A percentile compares a stretch with the other conserved stretches of the same genome.
These are phyloP conservation scores for Angomonas desouzai DNA, from an alignment of 208 protist species.

Conservation along the genomic window DNA sequence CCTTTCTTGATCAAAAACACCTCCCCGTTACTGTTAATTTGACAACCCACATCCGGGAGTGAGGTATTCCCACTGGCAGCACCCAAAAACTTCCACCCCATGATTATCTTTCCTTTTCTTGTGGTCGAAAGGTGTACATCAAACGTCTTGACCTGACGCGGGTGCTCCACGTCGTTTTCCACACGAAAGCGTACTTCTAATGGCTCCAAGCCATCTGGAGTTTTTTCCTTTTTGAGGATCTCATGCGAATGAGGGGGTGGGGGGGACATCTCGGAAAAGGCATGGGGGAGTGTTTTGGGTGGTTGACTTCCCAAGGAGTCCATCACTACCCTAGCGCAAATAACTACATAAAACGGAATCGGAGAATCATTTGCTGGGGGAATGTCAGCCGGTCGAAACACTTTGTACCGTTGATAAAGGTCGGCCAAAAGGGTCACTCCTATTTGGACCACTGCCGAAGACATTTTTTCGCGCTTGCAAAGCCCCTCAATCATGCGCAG, in stretches of 20 bases:
- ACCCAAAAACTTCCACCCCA: conserved; percentile 61
- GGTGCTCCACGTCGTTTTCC: background rate
- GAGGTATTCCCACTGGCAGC: background rate
- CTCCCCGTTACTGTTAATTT: conserved; percentile 54
- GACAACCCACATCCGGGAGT: conserved; percentile 40
- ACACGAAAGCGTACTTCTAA: background rate
- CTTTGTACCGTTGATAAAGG: conserved; percentile 65
- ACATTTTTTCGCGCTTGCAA: conserved; percentile 62
- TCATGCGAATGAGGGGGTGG: background rate
- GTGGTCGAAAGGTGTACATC: conserved; percentile 4
- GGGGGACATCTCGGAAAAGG: conserved; percentile 49
- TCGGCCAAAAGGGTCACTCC: conserved; percentile 77
- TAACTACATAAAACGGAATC: conserved; percentile 74
- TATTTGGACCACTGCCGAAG: conserved; percentile 72
- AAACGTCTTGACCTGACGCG: background rate
- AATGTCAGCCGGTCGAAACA: conserved; percentile 18
- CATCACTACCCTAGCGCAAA: conserved; percentile 53
- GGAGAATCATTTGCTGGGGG: conserved; percentile 11
- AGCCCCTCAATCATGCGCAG: conserved; percentile 68
- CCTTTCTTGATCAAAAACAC: conserved; percentile 64
- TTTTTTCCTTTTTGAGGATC: background rate
- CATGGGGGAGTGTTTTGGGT: conserved; percentile 56
- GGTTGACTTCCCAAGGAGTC: conserved; percentile 50
- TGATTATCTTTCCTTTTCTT: conserved; percentile 55
- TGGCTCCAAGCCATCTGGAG: background rate